Evolutionary conservation across 352 stramenopile genomes (phyloP), one percentile per base, ranked within the genome.

Genomic region (Globisporangium acanthophoron): DNA sequence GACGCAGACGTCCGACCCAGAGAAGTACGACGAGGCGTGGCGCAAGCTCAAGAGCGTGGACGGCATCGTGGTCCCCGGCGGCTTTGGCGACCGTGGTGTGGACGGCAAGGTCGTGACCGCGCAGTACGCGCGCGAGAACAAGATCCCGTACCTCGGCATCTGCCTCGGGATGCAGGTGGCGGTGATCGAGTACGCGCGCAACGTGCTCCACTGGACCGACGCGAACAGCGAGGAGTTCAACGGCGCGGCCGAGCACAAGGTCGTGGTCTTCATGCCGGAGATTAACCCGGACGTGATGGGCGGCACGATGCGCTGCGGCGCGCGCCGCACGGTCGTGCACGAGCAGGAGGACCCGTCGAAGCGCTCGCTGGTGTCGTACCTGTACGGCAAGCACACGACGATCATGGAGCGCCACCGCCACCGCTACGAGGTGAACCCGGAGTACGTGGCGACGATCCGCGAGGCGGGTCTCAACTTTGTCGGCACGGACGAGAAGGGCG

Each of bases 181-280:
- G 18, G 96, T 99, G 49, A 98, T 99, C 49, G 96, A 99, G 76
- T 98, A 98, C 78, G 91, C 92, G 27, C 93, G 97, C 61, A 97
- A 97, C 62, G 81, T 98, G 21, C 73, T 99, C 39, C 78, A 80
- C 43, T 96, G 90, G 89, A 80, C 84, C 56, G 84, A 95, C 65
- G 95, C 96, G 57, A 98, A 98, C 74, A 98, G 89, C 51, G 90
- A 97, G 54, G 97, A 99, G 74, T 99, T 99, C 64, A 67, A 94
- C 57, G 74, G 87, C 47, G 67, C 89, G 41, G 75, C 85, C 21
- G 65, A 83, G 35, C 81, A 98, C 70, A 96, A 95, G 63, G 94
- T 98, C 39, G 92, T 99, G n/a, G 80, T 99, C 53, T 99, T 99
- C 76, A 99, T 99, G 98, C 97, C 97, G 2, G 97, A 99, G 80